Conservation (phyloP, 2,329 filamentous ascomycete genomes). For the Pseudogymnoascus sp. region DNA sequence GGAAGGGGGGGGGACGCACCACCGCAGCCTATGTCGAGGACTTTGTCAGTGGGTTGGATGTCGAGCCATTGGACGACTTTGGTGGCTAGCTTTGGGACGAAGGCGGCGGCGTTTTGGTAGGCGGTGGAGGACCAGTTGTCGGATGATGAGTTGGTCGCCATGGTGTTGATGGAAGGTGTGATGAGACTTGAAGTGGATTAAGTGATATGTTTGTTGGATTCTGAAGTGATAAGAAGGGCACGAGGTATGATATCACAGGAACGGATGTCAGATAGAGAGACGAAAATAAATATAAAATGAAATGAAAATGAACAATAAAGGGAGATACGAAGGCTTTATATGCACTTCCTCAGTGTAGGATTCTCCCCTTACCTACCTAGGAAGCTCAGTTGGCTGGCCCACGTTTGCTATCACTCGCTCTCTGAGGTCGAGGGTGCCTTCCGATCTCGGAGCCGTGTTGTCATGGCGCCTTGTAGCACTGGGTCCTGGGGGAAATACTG, state of each 20-base stretch:
- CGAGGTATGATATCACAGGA: background rate
- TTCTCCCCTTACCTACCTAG: background rate
- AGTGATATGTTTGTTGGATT: background rate
- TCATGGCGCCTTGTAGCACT: background rate
- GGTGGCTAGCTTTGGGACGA: constrained; percentile 53
- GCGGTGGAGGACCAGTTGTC: constrained; percentile 22
- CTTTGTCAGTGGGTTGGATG: constrained; percentile 46
- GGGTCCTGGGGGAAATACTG: background rate
- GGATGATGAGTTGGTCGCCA: background rate
- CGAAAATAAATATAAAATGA: background rate
- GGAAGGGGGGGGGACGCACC: constrained; percentile 32
- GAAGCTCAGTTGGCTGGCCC: background rate
- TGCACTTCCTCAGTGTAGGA: background rate
- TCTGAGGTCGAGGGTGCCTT: background rate
- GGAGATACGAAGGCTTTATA: background rate
- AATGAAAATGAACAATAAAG: background rate
- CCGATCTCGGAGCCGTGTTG: background rate
- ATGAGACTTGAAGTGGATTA: background rate
- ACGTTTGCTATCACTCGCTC: background rate
- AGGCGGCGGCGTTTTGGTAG: constrained; percentile 54
- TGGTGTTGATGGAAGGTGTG: background rate
- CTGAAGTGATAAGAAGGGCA: background rate
- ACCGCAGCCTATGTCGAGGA: constrained; percentile 58
- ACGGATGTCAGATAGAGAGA: background rate
- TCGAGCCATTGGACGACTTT: constrained; percentile 53